Conservation (phyloP, 2,329 filamentous ascomycete genomes). For the Sporothrix dimorphospora region DNA sequence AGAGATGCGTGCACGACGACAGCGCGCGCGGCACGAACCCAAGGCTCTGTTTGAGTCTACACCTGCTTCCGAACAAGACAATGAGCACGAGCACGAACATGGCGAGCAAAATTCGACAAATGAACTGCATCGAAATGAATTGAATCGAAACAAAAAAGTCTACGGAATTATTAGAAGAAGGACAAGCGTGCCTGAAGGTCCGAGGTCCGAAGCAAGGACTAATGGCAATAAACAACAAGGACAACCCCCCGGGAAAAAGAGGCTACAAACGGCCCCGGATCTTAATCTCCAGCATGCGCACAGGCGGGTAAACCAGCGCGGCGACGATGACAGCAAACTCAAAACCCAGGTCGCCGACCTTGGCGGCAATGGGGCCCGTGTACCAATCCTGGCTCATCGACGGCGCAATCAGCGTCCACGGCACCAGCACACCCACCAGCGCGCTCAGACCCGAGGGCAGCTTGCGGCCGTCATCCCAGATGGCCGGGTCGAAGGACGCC, state of each 20-base stretch:
- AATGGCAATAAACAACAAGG: too few relatives aligned
- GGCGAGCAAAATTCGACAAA: too few relatives aligned
- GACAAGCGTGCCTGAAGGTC: background rate
- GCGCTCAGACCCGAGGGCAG: constrained; percentile 39
- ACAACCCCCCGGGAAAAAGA: background rate
- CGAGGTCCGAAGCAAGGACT: too few relatives aligned
- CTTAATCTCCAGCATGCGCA: constrained; percentile 42
- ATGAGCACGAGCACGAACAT: background rate
- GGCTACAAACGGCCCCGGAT: background rate
- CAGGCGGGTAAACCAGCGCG: constrained; percentile 46
- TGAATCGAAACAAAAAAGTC: too few relatives aligned
- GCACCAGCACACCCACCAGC: constrained; percentile 32
- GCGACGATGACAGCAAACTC: constrained; percentile 49
- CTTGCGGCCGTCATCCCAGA: constrained; percentile 36
- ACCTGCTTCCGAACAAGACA: background rate
- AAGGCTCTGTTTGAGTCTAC: background rate
- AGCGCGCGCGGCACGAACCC: background rate
- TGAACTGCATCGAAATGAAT: background rate
- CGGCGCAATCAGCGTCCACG: constrained; percentile 43
- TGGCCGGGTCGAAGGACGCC: constrained; percentile 33
- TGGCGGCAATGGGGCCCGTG: constrained; percentile 47
- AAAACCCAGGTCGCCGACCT: constrained; percentile 51
- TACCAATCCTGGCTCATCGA: constrained; percentile 50
- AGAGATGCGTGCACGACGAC: background rate
- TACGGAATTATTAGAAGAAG: background rate